Evolutionary conservation across 768 basidiomycete species (phyloP).

Genomic region (Terana coerulea): DNA sequence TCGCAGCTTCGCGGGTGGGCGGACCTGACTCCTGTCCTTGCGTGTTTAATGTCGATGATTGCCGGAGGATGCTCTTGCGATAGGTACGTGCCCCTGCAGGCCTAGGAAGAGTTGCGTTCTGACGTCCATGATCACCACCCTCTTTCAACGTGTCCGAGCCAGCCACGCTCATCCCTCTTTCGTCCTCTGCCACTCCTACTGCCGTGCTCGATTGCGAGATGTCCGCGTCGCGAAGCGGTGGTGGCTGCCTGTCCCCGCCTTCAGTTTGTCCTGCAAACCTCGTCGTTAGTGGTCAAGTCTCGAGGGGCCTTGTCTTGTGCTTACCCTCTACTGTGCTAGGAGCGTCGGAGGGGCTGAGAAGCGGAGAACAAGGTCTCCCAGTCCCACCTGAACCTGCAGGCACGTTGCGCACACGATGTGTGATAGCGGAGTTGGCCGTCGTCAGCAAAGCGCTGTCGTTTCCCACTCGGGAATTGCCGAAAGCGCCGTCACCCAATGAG

Average conservation of each 20-base stretch:
- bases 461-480: constrained; percentile 19
- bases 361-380: constrained; percentile 22
- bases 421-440: constrained; percentile 8
- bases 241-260: constrained; percentile 5
- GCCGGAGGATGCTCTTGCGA: constrained; percentile 21
- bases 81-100: constrained; percentile 18
- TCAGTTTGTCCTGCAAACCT: constrained; percentile 3
- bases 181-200: constrained; percentile 15
- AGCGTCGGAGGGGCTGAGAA: constrained; percentile 15
- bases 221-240: constrained; percentile 2
- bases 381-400: constrained; percentile 7
- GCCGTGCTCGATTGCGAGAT: constrained; percentile 5
- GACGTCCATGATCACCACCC: neutral
- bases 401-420: constrained; percentile 14
- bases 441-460: neutral
- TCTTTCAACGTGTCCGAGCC: constrained; percentile 17
- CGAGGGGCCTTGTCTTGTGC: neutral
- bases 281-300: constrained; percentile 2
- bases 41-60: constrained; percentile 17
- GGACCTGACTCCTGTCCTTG: constrained; percentile 20
- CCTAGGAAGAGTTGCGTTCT: constrained; percentile 13
- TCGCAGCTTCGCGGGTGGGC: constrained; percentile 12
- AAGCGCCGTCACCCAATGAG: constrained; percentile 33
- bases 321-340: constrained; percentile 21
- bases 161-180: constrained; percentile 19